Percentiles rank a stretch among this genome's conserved stretches.
These are phyloP conservation scores for Pestalotiopsis sp. DNA, from an alignment of 2,329 filamentous ascomycete genomes.

Conservation along the genomic window DNA sequence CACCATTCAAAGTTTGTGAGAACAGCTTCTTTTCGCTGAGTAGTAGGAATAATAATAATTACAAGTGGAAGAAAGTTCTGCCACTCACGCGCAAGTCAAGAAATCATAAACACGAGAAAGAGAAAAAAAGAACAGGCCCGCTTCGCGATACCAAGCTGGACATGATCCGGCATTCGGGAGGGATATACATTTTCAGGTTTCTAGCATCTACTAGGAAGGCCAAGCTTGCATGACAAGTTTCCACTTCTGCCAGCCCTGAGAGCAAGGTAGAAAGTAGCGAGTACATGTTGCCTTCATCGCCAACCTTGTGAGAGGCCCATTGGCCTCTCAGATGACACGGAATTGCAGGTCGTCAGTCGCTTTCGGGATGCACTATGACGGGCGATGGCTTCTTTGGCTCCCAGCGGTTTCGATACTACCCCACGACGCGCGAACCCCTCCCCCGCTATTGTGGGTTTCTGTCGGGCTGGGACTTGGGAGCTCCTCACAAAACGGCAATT, in stretches of 20 bases:
- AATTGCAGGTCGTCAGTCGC: neutral
- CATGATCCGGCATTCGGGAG: conserved; percentile 5
- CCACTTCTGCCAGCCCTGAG: neutral
- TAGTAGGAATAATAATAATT: neutral
- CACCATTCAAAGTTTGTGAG: neutral
- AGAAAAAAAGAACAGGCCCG: neutral
- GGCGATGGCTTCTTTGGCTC: neutral
- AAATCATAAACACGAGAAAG: neutral
- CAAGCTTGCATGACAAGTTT: neutral
- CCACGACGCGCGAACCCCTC: neutral
- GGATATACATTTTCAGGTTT: neutral
- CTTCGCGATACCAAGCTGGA: neutral
- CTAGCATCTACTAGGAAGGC: neutral
- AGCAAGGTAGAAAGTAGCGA: neutral
- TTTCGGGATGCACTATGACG: neutral
- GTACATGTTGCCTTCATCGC: neutral
- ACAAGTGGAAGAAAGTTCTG: neutral
- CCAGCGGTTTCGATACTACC: neutral
- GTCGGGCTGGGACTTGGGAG: neutral
- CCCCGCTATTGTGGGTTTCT: neutral
- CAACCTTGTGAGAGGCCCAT: neutral
- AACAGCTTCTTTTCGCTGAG: neutral
- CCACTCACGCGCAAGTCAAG: neutral
- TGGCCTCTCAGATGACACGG: neutral
- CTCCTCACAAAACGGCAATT: conserved; percentile 2